Base-by-base conservation (phyloP, 345 rosid genomes). In the Boechera retrofracta region DNA sequence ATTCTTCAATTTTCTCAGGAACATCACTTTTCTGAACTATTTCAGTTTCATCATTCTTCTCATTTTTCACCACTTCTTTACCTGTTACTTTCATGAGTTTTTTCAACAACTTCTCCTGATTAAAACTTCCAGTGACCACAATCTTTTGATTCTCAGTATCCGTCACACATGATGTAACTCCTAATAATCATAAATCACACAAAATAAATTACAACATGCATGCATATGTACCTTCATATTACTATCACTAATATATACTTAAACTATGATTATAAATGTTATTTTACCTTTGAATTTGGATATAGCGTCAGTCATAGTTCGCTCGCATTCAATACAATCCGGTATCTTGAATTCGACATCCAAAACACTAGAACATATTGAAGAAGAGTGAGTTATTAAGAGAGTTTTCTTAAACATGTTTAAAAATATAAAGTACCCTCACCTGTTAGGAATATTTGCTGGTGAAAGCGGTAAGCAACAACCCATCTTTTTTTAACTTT, bases 241-340 rank as follows among this genome's bases (percentile, higher is more conserved):
- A 41, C 35, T 7, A 32, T 15, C 7, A 10, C 24, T 4, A n/a
- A 24, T 52, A 24, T 48, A 42, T 13, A 24, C 21, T 10, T 11
- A 49, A 51, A 29, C 6, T 24, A 38, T 4, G 33, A 47, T 4
- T 60, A 39, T 21, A 65, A 36, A 31, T 36, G 1, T 10, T 7
- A 15, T 39, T 45, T 1, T 33, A 88, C 98, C 96, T 87, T 87
- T 78, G 64, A 87, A 80, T 71, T 88, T 88, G 38, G 91, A 69
- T 60, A 91, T 85, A 69, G 49, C 62, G 56, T 62, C 78, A 7
- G 88, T 90, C 13, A 89, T 85, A 1, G 38, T 54, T 75, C 79
- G 80, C 74, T 86, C 92, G 47, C 92, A 88, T 54, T 85, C 88
- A 57, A 83, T 71, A 61, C 96, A 93, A 18, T 89, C 47, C 86